These are phyloP conservation scores for Ogataea pignaliae DNA, from an alignment of 805 yeast genomes.

Conservation along the genomic window DNA sequence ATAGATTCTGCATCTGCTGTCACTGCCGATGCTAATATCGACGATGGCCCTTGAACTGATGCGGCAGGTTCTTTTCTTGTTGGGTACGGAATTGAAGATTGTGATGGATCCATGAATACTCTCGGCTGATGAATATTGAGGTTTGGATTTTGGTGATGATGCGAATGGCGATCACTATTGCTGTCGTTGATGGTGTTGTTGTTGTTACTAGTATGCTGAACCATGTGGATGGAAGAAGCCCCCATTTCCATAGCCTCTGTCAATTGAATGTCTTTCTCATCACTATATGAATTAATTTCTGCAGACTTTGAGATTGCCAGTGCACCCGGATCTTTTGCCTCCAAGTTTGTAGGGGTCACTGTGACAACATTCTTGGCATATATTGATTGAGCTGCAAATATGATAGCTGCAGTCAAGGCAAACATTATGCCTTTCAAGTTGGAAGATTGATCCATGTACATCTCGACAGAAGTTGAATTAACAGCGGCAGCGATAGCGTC, in stretches of 20 bases:
- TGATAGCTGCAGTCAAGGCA: slow-evolving; percentile 63
- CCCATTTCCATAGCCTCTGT: background rate
- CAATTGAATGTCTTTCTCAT: background rate
- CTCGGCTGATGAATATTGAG: background rate
- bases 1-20: slow-evolving; percentile 1
- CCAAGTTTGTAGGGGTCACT: slow-evolving; percentile 19
- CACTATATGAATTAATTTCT: background rate
- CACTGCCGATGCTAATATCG: background rate
- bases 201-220: too few relatives aligned
- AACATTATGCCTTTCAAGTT: slow-evolving; percentile 60
- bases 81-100: background rate
- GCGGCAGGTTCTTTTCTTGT: background rate
- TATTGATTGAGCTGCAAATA: slow-evolving; percentile 82
- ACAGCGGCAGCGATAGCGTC: slow-evolving; percentile 1
- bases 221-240: background rate
- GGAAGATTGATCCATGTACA: slow-evolving; percentile 6
- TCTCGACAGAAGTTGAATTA: background rate
- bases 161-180: background rate
- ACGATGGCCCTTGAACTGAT: background rate
- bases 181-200: background rate
- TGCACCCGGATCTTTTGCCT: slow-evolving; percentile 11
- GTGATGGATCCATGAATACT: background rate
- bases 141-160: slow-evolving; percentile 1
- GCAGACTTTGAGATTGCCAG: slow-evolving; percentile 9
- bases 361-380: slow-evolving; percentile 82